phyloP scores from a whole-genome alignment of 1,284 basidiomycete species.

The Tylopilus sp. region DNA sequence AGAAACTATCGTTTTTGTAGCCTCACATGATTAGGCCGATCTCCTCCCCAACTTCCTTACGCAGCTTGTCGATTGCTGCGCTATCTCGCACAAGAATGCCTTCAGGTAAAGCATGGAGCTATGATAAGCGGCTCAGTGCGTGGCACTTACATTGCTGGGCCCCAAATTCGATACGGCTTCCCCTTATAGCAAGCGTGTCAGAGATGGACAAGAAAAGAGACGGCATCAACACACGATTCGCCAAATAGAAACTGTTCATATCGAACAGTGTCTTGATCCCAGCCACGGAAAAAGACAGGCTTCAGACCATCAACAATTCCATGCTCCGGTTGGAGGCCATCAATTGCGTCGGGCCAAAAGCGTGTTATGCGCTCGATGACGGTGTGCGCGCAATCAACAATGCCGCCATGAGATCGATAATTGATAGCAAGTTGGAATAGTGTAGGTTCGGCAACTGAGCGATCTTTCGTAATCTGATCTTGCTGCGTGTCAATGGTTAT shows the following conservation, averaged over 20 bases:
- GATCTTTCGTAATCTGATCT: conserved; percentile 16
- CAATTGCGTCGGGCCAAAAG: conserved; percentile 68
- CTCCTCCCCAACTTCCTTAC: conserved; percentile 53
- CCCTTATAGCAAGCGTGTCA: conserved; percentile 32
- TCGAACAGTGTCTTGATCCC: conserved; percentile 49
- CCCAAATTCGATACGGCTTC: conserved; percentile 58
- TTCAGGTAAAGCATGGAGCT: conserved; percentile 23
- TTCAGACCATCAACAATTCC: conserved; percentile 58
- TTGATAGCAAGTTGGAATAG: conserved; percentile 62
- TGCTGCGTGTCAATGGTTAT: conserved; percentile 10
- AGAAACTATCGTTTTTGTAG: background rate
- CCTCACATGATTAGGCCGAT: conserved; percentile 61
- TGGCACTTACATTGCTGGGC: conserved; percentile 56
- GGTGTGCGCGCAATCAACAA: conserved; percentile 63
- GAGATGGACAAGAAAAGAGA: background rate
- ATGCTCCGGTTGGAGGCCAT: conserved; percentile 52
- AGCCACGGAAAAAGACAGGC: conserved; percentile 57
- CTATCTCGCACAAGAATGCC: conserved; percentile 70
- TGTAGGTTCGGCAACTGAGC: conserved; percentile 35
- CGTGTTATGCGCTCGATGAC: conserved; percentile 58
- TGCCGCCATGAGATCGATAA: conserved; percentile 69
- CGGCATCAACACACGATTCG: conserved; percentile 35
- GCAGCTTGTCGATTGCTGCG: conserved; percentile 45
- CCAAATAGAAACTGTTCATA: conserved; percentile 60
- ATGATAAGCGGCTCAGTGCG: background rate